Evolutionary conservation across 2,329 filamentous ascomycete species (phyloP).

Genomic region (Diaporthe vexans): DNA sequence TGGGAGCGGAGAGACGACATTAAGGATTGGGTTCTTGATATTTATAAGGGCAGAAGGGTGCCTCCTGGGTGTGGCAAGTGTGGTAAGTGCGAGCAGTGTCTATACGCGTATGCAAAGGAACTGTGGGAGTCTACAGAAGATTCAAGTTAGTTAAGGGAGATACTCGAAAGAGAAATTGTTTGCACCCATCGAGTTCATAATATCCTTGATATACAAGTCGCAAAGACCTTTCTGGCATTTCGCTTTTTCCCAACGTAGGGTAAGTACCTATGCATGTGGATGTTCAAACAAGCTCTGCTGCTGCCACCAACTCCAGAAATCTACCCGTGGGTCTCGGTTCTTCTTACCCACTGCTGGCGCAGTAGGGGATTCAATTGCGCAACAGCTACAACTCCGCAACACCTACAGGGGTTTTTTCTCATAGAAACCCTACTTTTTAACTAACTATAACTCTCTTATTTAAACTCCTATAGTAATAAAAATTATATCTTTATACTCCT

Average conservation of each 20-base stretch:
- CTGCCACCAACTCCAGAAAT: no score
- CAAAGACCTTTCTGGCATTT: not conserved
- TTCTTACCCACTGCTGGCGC: no score
- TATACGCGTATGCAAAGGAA: not conserved
- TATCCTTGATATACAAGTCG: not conserved
- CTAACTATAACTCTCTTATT: no score
- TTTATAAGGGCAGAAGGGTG: not conserved
- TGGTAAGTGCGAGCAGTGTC: not conserved
- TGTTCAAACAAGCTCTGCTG: no score
- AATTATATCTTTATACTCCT: no score
- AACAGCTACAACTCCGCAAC: no score
- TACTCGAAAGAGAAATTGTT: not conserved
- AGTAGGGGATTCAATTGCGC: no score
- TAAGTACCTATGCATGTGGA: no score
- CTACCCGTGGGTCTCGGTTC: no score
- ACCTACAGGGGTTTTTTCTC: no score
- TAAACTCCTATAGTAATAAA: no score
- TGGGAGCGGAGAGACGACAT: not conserved
- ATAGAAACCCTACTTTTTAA: no score
- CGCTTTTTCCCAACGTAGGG: not conserved
- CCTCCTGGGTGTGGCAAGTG: not conserved
- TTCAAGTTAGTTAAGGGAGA: not conserved
- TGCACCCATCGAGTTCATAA: not conserved
- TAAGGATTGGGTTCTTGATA: not conserved
- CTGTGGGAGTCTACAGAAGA: not conserved